Evolutionary conservation across 2,329 filamentous ascomycete genomes (phyloP).

Genomic region (Elsinoe necatrix): DNA sequence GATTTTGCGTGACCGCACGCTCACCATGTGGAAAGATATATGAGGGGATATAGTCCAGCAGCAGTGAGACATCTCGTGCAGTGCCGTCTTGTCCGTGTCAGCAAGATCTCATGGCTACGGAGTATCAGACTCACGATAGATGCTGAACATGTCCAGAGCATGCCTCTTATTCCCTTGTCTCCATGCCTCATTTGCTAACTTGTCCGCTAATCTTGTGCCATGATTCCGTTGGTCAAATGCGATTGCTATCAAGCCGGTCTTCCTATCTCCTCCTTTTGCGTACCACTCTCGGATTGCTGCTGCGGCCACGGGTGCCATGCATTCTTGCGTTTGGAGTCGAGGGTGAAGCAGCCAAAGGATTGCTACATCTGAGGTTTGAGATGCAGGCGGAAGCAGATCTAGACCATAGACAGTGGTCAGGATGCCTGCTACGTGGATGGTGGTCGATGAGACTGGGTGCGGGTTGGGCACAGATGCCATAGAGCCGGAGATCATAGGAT

Average conservation of each 20-base stretch:
- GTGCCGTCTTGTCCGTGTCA: conserved; percentile 46
- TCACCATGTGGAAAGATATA: conserved; percentile 54
- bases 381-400: conserved; percentile 52
- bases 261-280: conserved; percentile 30
- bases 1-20: conserved; percentile 49
- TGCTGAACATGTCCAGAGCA: conserved; percentile 84
- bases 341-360: conserved; percentile 91
- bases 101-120: not conserved
- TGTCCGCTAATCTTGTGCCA: conserved; percentile 61
- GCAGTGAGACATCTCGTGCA: conserved; percentile 61
- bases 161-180: conserved; percentile 67
- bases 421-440: conserved; percentile 68
- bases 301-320: conserved; percentile 69
- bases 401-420: conserved; percentile 74
- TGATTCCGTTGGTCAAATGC: conserved; percentile 93
- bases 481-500: conserved; percentile 12
- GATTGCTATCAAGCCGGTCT: conserved; percentile 62
- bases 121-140: conserved; percentile 48
- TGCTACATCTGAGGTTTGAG: conserved; percentile 49
- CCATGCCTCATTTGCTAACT: conserved; percentile 69
- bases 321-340: conserved; percentile 58
- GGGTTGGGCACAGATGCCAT: conserved; percentile 9
- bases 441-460: conserved; percentile 50
- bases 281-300: conserved; percentile 63
- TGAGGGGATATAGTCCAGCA: conserved; percentile 70